Percentiles rank a stretch among this genome's conserved stretches.
phyloP scores from a whole-genome alignment of 139 green algal species.

The Deuterostichococcus epilithicus region DNA sequence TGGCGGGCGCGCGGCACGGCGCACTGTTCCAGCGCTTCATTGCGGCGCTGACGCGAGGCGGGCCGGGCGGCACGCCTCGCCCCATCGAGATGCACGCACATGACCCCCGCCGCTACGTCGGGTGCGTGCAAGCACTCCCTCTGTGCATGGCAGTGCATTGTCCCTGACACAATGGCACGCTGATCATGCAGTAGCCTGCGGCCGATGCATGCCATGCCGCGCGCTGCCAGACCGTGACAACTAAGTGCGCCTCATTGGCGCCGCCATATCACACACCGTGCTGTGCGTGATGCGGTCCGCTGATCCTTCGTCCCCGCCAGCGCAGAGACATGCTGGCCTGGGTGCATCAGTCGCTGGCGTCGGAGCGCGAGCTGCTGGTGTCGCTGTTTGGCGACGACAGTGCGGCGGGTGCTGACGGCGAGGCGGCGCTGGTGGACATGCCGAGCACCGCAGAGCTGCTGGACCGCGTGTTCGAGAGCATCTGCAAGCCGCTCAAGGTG shows the following conservation, averaged over 20 bases:
- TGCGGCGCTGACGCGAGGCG: conserved; percentile 83
- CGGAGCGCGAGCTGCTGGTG: conserved; percentile 85
- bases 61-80: conserved; percentile 66
- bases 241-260: too few species aligned
- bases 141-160: background rate
- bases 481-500: conserved; percentile 91
- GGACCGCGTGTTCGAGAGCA: conserved; percentile 88
- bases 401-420: background rate
- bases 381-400: conserved; percentile 76
- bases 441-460: conserved; percentile 67
- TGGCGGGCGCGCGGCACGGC: conserved; percentile 82
- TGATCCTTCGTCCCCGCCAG: background rate
- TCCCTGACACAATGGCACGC: background rate
- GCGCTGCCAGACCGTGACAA: too few species aligned
- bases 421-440: conserved; percentile 12
- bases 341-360: conserved; percentile 87
- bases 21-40: conserved; percentile 91
- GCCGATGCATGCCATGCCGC: too few species aligned
- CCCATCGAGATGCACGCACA: conserved; percentile 97
- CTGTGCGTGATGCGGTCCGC: too few species aligned
- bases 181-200: too few species aligned
- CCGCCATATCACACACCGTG: too few species aligned
- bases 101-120: conserved; percentile 79
- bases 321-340: conserved; percentile 93
- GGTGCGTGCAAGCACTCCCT: background rate